Evolutionary conservation across 495 filamentous ascomycete species (phyloP).

Genomic region (Physcia stellaris): DNA sequence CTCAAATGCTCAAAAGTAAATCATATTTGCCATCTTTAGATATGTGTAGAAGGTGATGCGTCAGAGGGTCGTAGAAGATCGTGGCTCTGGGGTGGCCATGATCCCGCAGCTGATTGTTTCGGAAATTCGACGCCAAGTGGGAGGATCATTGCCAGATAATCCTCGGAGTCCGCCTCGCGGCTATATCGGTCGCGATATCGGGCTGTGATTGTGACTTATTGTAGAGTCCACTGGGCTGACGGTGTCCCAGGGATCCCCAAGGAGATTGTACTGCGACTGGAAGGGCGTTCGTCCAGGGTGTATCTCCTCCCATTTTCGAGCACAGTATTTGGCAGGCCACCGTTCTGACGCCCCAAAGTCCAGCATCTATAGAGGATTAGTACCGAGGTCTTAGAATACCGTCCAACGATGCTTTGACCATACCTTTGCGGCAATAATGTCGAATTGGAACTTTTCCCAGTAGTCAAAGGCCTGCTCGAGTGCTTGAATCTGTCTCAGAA

Average conservation of each 20-base stretch:
- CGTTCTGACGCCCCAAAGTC: slow-evolving; percentile 19
- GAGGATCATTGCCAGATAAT: too few species aligned
- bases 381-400: background rate
- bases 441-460: slow-evolving; percentile 37
- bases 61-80: too few species aligned
- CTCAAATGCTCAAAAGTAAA: too few species aligned
- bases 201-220: slow-evolving; percentile 10
- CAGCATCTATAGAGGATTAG: slow-evolving; percentile 12
- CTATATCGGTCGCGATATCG: slow-evolving; percentile 3
- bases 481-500: slow-evolving; percentile 27
- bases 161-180: too few species aligned
- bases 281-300: slow-evolving; percentile 15
- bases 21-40: too few species aligned
- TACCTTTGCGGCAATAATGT: slow-evolving; percentile 38
- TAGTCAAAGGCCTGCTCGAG: slow-evolving; percentile 32
- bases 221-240: slow-evolving; percentile 15
- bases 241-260: slow-evolving; percentile 17
- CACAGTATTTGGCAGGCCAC: slow-evolving; percentile 21
- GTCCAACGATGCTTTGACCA: background rate
- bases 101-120: too few species aligned
- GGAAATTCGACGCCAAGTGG: too few species aligned
- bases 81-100: too few species aligned
- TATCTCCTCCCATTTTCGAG: slow-evolving; percentile 20
- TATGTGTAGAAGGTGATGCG: too few species aligned
- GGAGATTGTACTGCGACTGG: slow-evolving; percentile 10